phyloP scores from a whole-genome alignment of 192 early-diverging fungal genomes.

The Coemansia sp. region DNA sequence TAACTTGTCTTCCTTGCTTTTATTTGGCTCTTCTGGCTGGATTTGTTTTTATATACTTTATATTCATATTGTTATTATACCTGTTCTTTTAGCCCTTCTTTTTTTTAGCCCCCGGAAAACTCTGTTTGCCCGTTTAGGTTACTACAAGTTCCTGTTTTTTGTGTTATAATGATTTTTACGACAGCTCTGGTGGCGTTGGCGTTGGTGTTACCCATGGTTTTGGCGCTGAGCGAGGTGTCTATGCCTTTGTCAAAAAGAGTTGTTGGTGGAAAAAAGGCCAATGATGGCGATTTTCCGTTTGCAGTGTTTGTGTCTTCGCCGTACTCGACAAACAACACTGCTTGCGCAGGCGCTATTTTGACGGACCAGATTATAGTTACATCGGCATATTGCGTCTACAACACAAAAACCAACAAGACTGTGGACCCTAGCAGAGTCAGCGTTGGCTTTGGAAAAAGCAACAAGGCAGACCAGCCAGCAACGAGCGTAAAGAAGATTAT shows the following conservation, averaged over 20 bases:
- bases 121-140: too few species aligned
- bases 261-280: constrained; percentile 30
- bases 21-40: too few species aligned
- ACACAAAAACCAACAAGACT: constrained; percentile 13
- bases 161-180: background rate
- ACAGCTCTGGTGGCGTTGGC: background rate
- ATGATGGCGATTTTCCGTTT: constrained; percentile 32
- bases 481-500: constrained; percentile 28
- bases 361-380: constrained; percentile 47
- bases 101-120: too few species aligned
- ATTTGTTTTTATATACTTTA: too few species aligned
- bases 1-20: too few species aligned
- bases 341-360: constrained; percentile 44
- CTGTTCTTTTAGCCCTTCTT: too few species aligned
- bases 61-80: too few species aligned
- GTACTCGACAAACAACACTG: constrained; percentile 31
- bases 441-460: constrained; percentile 37
- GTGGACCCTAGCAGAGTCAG: constrained; percentile 28
- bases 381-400: constrained; percentile 39
- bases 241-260: constrained; percentile 21
- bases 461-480: constrained; percentile 28
- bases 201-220: background rate
- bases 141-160: background rate
- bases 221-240: background rate
- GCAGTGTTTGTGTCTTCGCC: constrained; percentile 38